Evolutionary conservation across 495 filamentous ascomycete species (phyloP), one percentile per base, ranked within the genome.

Genomic region (Astrothelium subdiscretum): DNA sequence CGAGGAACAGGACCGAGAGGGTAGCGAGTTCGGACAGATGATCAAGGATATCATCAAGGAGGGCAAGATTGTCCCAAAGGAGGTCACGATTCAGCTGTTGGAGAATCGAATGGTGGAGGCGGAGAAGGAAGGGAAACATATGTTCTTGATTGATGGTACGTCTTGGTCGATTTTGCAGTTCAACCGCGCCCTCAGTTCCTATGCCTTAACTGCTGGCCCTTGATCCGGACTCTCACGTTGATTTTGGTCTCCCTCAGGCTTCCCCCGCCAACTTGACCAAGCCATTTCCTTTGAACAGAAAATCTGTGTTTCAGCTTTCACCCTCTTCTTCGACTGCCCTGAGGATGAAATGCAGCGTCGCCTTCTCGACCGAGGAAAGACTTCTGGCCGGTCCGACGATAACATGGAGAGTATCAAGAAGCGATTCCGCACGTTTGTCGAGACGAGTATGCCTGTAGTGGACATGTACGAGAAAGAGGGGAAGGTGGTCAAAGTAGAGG

Each of bases 361-460:
- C 12, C 74, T 98, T 67, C 69, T 98, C 65, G 87, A 96, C 73
- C 80, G 94, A 31, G 94, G 92, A 31, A 87, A 96, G 85, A 97
- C 92, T 4, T 89, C 84, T 68, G 94, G 94, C 12, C 79, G 94
- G 59, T 78, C 87, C 31, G 94, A 98, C 73, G 94, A 98, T 74
- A 98, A 98, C 74, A 85, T 83, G 48, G 94, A 96, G 77, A 90
- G 85, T 67, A 97, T 97, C 74, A 87, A 85, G 76, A 98, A 98
- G 85, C 81, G 94, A 40, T 98, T 98, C 78, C 82, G 85, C 63
- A 91, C 87, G 3, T 98, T 97, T 70, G 78, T 94, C 31, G 90
- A 97, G 74, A 96, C 91, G 2, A 95, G 89, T 72, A 96, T 97
- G 91, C 94, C 94, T 43, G 94, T 97, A 38, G 91, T 98, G 57